Base-by-base conservation (phyloP, 176 grass and related monocot genomes). In the Ensete ventricosum region DNA sequence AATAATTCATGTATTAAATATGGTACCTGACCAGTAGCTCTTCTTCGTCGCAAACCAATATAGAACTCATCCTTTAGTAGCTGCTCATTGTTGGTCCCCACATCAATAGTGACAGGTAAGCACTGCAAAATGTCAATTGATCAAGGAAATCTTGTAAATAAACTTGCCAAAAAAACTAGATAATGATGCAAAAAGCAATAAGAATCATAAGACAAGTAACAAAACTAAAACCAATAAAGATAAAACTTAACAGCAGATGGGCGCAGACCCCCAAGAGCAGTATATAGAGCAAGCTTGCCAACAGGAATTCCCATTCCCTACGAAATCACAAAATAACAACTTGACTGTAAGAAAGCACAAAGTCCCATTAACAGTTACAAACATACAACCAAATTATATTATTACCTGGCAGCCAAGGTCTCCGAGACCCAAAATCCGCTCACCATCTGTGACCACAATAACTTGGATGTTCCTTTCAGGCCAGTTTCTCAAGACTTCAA, bases 271-370 rank as follows among this genome's bases (percentile, higher is more conserved):
- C 95, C 95, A 57, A 98, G 83, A 50, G 95, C 95, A 85, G 90
- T 98, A 82, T 93, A 98, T 67, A 98, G 84, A 54, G 95, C 79
- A 83, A 98, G 90, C 62, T 98, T 98, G 62, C 95, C 95, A 29
- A 98, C 95, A 87, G 95, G 95, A 71, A 98, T 98, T 51, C 95
- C 90, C 95, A 98, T 98, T 73, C 95, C 95, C 95, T 98, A 81
- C 10, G 26, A 80, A 50, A 88, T 64, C 60, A 27, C 72, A 1
- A 87, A 85, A 85, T 34, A 82, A 50, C 53, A 83, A 14, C 53
- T 75, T 10, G 64, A 9, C 55, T 1, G 72, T 14, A 17, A 62
- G 76, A 70, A 14, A 67, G 24, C 19, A 55, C 73, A 50, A 2
- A 16, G 81, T 27, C 21, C 14, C 29, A 73, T 58, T 52, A 9